Conservation (phyloP, 1,139 yeast species). For the Candida sp. region DNA sequence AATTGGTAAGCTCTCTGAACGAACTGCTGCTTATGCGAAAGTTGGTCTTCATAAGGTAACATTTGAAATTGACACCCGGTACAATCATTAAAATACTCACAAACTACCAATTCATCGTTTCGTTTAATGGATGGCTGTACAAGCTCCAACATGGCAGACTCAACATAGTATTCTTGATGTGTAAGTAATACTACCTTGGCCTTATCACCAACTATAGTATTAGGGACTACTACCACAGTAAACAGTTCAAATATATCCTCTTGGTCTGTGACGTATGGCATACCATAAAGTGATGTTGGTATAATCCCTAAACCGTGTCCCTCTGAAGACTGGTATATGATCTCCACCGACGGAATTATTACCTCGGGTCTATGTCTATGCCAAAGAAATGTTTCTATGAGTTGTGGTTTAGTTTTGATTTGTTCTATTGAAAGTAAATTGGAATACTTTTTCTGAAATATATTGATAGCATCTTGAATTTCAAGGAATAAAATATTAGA, state of each 20-base stretch:
- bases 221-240: constrained; percentile 34
- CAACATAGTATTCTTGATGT: constrained; percentile 31
- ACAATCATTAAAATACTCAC: constrained; percentile 79
- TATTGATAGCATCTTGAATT: constrained; percentile 18
- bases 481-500: constrained; percentile 21
- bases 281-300: constrained; percentile 20
- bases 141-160: constrained; percentile 22
- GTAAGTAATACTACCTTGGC: constrained; percentile 25
- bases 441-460: constrained; percentile 6
- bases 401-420: constrained; percentile 18
- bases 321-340: constrained; percentile 27
- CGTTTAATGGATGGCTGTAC: constrained; percentile 15
- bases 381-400: constrained; percentile 25
- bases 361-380: constrained; percentile 13
- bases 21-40: constrained; percentile 24
- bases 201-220: constrained; percentile 35
- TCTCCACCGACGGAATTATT: constrained; percentile 13
- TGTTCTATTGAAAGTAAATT: constrained; percentile 11
- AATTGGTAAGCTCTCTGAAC: constrained; percentile 33
- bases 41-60: constrained; percentile 39
- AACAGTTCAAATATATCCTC: constrained; percentile 11
- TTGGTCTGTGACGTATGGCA: constrained; percentile 10
- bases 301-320: constrained; percentile 40
- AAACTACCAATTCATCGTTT: constrained; percentile 32
- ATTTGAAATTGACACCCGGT: constrained; percentile 45